phyloP scores from a whole-genome alignment of 371 early-diverging fungal genomes.

The Choanephora cucurbitarum region DNA sequence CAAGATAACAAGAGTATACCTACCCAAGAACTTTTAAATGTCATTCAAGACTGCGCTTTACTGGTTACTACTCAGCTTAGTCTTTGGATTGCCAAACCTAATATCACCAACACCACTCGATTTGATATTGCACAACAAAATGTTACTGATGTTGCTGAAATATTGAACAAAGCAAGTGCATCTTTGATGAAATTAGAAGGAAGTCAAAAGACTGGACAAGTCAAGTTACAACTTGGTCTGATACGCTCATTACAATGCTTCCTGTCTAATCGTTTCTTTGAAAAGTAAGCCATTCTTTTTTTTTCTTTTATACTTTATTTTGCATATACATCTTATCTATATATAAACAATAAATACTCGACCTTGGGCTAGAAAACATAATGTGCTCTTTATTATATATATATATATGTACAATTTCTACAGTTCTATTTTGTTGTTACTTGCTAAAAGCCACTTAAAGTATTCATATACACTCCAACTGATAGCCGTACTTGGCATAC shows the following conservation, averaged over 20 bases:
- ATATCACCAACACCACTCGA: conserved; percentile 19
- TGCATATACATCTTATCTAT: not conserved
- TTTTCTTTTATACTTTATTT: not conserved
- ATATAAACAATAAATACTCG: conserved; percentile 7
- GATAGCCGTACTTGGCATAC: conserved; percentile 93
- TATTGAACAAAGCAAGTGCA: conserved; percentile 16
- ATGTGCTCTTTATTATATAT: too few species aligned
- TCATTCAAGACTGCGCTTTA: conserved; percentile 30
- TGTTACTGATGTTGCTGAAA: conserved; percentile 29
- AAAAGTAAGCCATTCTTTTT: conserved; percentile 3
- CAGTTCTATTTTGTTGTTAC: not conserved
- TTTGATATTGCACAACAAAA: conserved; percentile 32
- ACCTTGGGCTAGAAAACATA: too few species aligned
- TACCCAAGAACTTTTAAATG: conserved; percentile 14
- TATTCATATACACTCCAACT: conserved; percentile 91
- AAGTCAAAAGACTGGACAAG: conserved; percentile 5
- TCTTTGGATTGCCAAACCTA: conserved; percentile 44
- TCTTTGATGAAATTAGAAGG: conserved; percentile 15
- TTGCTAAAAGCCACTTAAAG: conserved; percentile 70
- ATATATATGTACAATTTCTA: too few species aligned
- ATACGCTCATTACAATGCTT: conserved; percentile 13
- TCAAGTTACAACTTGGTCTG: conserved; percentile 10
- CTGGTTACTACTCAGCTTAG: conserved; percentile 33
- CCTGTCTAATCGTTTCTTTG: conserved; percentile 15
- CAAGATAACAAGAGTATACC: conserved; percentile 10